These are phyloP conservation scores for Stachybotrys elegans DNA, from an alignment of 2,329 filamentous ascomycete genomes.

Conservation along the genomic window DNA sequence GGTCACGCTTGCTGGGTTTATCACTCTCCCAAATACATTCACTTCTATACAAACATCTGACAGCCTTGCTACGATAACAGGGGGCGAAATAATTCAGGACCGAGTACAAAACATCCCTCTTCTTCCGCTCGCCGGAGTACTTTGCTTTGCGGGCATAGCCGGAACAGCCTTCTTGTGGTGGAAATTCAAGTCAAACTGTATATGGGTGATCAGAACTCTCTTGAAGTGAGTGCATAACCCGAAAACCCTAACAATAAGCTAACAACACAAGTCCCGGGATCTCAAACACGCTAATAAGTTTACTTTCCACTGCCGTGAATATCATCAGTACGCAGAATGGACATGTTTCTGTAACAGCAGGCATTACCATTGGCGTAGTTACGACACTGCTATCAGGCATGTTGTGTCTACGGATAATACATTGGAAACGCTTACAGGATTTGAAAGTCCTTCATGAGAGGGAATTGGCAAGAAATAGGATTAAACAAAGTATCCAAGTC, in stretches of 20 bases:
- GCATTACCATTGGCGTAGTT: background rate
- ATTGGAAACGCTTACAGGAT: background rate
- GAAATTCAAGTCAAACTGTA: background rate
- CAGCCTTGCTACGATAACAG: background rate
- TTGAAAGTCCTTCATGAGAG: conserved; percentile 1
- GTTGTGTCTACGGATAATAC: background rate
- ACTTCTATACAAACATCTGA: background rate
- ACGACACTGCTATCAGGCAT: background rate
- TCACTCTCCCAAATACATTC: background rate
- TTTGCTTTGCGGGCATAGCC: background rate
- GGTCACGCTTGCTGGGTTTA: background rate
- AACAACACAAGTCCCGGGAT: background rate
- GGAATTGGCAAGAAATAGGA: background rate
- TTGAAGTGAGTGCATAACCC: background rate
- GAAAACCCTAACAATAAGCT: background rate
- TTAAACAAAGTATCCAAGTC: background rate
- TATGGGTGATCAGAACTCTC: conserved; percentile 1
- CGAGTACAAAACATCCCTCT: background rate
- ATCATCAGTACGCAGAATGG: conserved; percentile 1
- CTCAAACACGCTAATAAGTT: background rate
- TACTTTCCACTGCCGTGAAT: background rate
- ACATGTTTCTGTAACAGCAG: background rate
- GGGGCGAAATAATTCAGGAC: background rate
- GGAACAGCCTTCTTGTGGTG: background rate
- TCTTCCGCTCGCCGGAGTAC: background rate